Evolutionary conservation across 441 rosid genomes (phyloP), one percentile per base, ranked within the genome.

Genomic region (Erodium trifolium): DNA sequence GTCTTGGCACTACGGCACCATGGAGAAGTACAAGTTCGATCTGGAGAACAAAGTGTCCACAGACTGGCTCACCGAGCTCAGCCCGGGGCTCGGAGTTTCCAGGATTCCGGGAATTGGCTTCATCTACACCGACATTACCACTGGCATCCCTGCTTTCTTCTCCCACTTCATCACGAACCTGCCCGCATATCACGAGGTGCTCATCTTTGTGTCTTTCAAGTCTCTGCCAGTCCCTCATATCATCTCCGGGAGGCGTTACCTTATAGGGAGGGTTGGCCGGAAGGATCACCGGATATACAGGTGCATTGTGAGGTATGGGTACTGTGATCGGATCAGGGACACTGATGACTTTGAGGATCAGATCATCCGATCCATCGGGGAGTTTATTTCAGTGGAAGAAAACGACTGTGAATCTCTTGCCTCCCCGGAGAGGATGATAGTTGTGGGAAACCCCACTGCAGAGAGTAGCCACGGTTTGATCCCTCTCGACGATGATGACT

Each of bases 141-240:
- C 83, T 6, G 91, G 90, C 72, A 81, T 88, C 74, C 91, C 94
- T 0, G 84, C 87, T 67, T 83, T 85, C 78, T 86, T 88, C 82
- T 85, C 91, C 13, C 94, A 83, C 73, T 86, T 88, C 74, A 75
- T 85, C 66, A 82, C 84, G 0, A 86, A 88, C 67, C 80, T 88
- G 70, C 91, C 91, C 0, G 88, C 91, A n/a, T 88, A 79, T 45
- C 89, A 86, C 73, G 84, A 85, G 70, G 87, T 88, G 4, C 79
- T 88, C 29, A 78, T 88, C 72, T 88, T 88, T 18, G 88, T 88
- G 72, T 84, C 89, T 51, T 81, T 86, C 79, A 88, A 88, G 79
- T 70, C 88, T 9, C 70, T 83, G 5, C 86, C 88, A 0, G 78
- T 83, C 13, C 88, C 94, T 43, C 69, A 69, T n/a, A 84, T 85